phyloP scores from a whole-genome alignment of 805 yeast genomes.

The Candida pseudofarinosa region DNA sequence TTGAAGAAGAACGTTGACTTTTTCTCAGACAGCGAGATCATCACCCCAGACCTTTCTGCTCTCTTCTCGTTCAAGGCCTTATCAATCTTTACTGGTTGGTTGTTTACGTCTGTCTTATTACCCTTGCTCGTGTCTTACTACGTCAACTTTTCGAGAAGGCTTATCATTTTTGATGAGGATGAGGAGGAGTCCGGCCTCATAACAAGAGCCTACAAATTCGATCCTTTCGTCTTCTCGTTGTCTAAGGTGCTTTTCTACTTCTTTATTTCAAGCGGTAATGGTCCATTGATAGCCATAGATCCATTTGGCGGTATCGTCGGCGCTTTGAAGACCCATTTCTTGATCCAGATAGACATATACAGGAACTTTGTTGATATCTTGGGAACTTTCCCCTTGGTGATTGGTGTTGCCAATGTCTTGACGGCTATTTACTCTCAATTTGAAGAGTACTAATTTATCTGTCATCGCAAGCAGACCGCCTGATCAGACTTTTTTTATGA shows the following conservation, averaged over 20 bases:
- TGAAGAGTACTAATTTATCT: conserved; percentile 31
- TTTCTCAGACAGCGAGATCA: conserved; percentile 17
- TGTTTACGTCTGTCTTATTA: conserved; percentile 30
- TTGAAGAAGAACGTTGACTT: conserved; percentile 28
- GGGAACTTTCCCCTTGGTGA: conserved; percentile 45
- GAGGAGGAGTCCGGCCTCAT: conserved; percentile 21
- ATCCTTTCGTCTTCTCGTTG: conserved; percentile 53
- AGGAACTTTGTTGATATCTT: conserved; percentile 34
- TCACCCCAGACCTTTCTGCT: conserved; percentile 34
- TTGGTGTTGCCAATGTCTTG: conserved; percentile 43
- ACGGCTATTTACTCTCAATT: conserved; percentile 51
- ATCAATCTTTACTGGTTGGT: conserved; percentile 39
- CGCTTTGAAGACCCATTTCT: conserved; percentile 26
- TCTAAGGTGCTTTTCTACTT: conserved; percentile 42
- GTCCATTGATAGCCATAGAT: conserved; percentile 23
- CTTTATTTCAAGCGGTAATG: conserved; percentile 31
- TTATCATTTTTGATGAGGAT: conserved; percentile 30
- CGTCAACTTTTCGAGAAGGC: conserved; percentile 47
- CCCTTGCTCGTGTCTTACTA: conserved; percentile 48
- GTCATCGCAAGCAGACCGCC: background rate
- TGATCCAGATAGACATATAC: conserved; percentile 34
- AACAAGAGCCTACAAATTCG: conserved; percentile 41
- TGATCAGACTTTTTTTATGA: background rate
- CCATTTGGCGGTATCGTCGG: conserved; percentile 21
- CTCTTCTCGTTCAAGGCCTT: conserved; percentile 25